phyloP scores from a whole-genome alignment of 2,329 filamentous ascomycete genomes.

The Chrysoporthe puriensis region DNA sequence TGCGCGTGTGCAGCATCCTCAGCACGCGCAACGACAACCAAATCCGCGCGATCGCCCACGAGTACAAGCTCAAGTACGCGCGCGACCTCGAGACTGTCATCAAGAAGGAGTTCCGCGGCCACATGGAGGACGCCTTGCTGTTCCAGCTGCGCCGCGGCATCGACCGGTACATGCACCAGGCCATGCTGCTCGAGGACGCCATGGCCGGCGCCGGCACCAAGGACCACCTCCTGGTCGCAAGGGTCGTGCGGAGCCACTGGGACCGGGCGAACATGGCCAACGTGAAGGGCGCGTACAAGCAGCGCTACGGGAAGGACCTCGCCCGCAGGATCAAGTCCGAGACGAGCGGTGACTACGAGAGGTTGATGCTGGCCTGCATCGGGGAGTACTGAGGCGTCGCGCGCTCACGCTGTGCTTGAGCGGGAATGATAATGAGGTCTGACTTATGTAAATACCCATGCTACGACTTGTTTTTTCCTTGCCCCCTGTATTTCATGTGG shows the following conservation, averaged over 20 bases:
- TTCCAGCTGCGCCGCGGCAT: slow-evolving; percentile 76
- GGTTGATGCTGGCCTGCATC: slow-evolving; percentile 72
- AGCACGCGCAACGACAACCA: slow-evolving; percentile 78
- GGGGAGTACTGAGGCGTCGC: slow-evolving; percentile 42
- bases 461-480: neutral
- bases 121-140: slow-evolving; percentile 85
- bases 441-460: slow-evolving; percentile 14
- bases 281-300: slow-evolving; percentile 77
- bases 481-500: neutral
- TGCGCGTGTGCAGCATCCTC: slow-evolving; percentile 79
- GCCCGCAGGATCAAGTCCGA: slow-evolving; percentile 75
- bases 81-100: slow-evolving; percentile 73
- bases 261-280: slow-evolving; percentile 73
- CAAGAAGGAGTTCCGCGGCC: slow-evolving; percentile 80
- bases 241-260: slow-evolving; percentile 86
- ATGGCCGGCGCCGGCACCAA: slow-evolving; percentile 91
- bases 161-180: slow-evolving; percentile 85
- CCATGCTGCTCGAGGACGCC: slow-evolving; percentile 76
- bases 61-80: slow-evolving; percentile 75
- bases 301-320: slow-evolving; percentile 70
- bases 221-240: slow-evolving; percentile 75
- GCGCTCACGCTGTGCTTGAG: neutral
- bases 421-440: slow-evolving; percentile 12
- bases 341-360: slow-evolving; percentile 83
- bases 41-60: slow-evolving; percentile 76